Base-by-base conservation (phyloP, 805 yeast species). In the Suhomyces xylopsoci region DNA sequence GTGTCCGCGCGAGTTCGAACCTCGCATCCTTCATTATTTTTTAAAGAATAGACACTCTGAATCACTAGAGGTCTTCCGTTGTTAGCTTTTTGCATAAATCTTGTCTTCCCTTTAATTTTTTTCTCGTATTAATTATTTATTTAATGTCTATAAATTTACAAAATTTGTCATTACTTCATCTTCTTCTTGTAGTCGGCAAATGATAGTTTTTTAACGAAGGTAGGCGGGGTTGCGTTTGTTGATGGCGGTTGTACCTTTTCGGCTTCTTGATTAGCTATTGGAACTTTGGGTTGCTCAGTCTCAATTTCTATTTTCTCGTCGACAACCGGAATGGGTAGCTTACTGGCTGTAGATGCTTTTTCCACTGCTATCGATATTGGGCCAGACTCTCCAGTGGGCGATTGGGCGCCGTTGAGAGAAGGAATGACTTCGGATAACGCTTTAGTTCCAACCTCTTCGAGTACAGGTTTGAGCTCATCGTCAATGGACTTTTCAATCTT, bases 161-260 rank as follows among this genome's bases (percentile, higher is more conserved):
- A n/a, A 32, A 4, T 10, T n/a, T 32, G 36, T 32, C 36, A 48
- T 46, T 60, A 72, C 55, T 70, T 71, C 77, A 70, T 71, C 62
- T 81, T 81, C 74, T 81, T 85, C 66, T 83, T 84, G 65, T 87
- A 87, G 61, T 87, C 93, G 1, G 91, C 91, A 64, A 87, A 82
- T 47, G 89, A 84, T 58, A 87, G 73, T 67, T 86, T 87, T 72
- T 83, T 83, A 43, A 64, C 69, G 22, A 62, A 52, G 41, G 57
- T 58, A 19, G 58, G 54, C 2, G 55, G 54, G 24, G 46, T 43
- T 32, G 15, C 4, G 36, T 32, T 32, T 32, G 17, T 5, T 32
- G 17, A 15, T 32, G 36, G 17, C n/a, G 7, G 17, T n/a, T 32
- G 36, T 32, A n/a, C 36, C 36, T 32, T 32, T 32, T 17, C 42